Conservation (phyloP, 345 rosid species). For the Anacardium occidentale region DNA sequence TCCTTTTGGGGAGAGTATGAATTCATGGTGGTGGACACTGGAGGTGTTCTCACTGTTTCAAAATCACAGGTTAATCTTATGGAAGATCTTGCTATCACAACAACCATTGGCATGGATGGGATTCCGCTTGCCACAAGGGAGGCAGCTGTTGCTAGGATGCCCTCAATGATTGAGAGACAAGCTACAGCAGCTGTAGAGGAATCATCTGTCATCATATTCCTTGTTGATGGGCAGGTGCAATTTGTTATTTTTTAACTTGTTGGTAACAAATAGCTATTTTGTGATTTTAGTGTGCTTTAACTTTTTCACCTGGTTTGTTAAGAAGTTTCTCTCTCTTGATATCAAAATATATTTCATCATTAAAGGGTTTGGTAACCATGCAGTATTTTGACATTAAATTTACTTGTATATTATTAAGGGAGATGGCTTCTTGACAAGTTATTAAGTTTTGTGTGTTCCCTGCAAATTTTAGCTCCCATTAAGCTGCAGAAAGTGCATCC, state of each 20-base stretch:
- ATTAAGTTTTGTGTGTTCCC: background rate
- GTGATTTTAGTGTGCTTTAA: background rate
- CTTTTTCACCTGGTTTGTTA: background rate
- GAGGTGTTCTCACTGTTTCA: constrained; percentile 83
- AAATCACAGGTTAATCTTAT: constrained; percentile 66
- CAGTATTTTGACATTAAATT: too few species aligned
- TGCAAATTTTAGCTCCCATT: background rate
- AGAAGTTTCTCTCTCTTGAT: background rate
- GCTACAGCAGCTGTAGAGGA: constrained; percentile 93
- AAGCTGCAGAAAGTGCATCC: background rate
- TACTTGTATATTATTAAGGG: too few species aligned
- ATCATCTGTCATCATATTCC: constrained; percentile 70
- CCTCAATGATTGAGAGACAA: constrained; percentile 96
- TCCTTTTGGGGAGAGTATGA: constrained; percentile 83
- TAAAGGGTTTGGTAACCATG: background rate
- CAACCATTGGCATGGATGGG: constrained; percentile 94
- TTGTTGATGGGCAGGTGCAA: constrained; percentile 93
- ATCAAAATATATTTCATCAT: background rate
- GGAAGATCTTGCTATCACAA: constrained; percentile 77
- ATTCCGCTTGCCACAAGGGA: constrained; percentile 78
- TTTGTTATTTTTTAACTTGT: constrained; percentile 5
- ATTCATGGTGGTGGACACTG: constrained; percentile 89
- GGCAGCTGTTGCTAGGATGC: constrained; percentile 94
- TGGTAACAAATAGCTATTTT: background rate
- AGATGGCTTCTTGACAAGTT: background rate